phyloP scores from a whole-genome alignment of 2,329 filamentous ascomycete genomes.

The Talaromyces sp. region DNA sequence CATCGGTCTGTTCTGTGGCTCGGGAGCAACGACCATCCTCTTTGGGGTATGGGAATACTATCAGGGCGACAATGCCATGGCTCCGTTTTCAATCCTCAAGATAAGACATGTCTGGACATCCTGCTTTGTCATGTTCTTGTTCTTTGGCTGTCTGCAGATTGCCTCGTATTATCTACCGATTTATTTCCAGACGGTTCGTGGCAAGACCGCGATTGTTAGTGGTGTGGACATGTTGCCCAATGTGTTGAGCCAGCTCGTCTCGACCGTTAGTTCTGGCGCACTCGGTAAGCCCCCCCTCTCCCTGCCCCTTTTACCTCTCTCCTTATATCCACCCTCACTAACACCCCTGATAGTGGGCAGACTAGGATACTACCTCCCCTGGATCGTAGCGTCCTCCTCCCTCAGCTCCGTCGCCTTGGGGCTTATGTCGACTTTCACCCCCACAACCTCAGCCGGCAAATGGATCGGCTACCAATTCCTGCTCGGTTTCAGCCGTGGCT shows the following conservation, averaged over 20 bases:
- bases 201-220: conserved; percentile 26
- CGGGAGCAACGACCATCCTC: conserved; percentile 23
- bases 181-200: conserved; percentile 31
- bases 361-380: conserved; percentile 29
- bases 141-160: conserved; percentile 27
- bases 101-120: conserved; percentile 31
- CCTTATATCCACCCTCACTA: background rate
- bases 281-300: conserved; percentile 36
- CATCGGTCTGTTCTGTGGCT: conserved; percentile 23
- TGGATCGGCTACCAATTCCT: conserved; percentile 31
- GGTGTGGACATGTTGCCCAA: conserved; percentile 19
- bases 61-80: conserved; percentile 30
- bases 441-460: conserved; percentile 23
- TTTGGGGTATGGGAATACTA: conserved; percentile 27
- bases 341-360: conserved; percentile 22
- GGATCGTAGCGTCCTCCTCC: conserved; percentile 28
- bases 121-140: conserved; percentile 21
- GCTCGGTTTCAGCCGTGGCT: conserved; percentile 24
- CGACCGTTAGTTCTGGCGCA: conserved; percentile 9
- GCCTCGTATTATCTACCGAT: conserved; percentile 26
- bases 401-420: conserved; percentile 31
- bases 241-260: conserved; percentile 12
- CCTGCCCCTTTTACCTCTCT: conserved; percentile 29
- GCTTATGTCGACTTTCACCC: conserved; percentile 34
- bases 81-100: conserved; percentile 38